Evolutionary conservation across 331 rosid genomes (phyloP).

Genomic region (Acacia concinna): DNA sequence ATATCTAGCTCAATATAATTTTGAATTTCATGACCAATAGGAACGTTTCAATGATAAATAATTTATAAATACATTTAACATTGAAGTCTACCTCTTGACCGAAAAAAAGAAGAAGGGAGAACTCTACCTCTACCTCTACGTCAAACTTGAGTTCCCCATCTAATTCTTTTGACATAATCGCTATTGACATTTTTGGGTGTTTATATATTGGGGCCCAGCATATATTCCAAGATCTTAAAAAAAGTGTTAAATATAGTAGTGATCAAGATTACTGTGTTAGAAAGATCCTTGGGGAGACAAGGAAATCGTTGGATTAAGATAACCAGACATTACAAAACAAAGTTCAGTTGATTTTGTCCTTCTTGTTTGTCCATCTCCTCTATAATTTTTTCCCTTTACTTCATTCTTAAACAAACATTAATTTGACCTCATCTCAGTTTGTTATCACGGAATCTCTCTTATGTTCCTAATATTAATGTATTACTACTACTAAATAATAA

Average conservation of each 20-base stretch:
- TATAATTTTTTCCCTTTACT: conserved; percentile 10
- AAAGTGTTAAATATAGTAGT: conserved; percentile 18
- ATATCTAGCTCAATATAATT: too few species aligned
- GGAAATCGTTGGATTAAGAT: conserved; percentile 48
- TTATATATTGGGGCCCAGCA: conserved; percentile 50
- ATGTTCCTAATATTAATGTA: background rate
- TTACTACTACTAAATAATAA: background rate
- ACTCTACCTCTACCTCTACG: too few species aligned
- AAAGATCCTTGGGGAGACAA: conserved; percentile 53
- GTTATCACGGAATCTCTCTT: conserved; percentile 28
- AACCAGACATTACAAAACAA: conserved; percentile 37
- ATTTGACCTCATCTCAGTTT: background rate
- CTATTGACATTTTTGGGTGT: background rate
- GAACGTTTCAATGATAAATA: too few species aligned
- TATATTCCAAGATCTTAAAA: conserved; percentile 59
- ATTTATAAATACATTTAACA: too few species aligned
- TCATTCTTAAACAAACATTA: conserved; percentile 19
- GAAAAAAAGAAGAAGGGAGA: too few species aligned
- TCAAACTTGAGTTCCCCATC: too few species aligned
- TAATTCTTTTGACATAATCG: background rate
- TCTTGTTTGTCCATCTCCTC: conserved; percentile 38
- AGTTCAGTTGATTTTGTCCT: conserved; percentile 37
- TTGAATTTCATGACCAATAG: too few species aligned
- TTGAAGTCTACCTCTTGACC: too few species aligned
- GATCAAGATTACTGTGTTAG: conserved; percentile 42